Evolutionary conservation across 2,329 filamentous ascomycete genomes (phyloP), one percentile per base, ranked within the genome.

Genomic region (Lasiodiplodia citricola): DNA sequence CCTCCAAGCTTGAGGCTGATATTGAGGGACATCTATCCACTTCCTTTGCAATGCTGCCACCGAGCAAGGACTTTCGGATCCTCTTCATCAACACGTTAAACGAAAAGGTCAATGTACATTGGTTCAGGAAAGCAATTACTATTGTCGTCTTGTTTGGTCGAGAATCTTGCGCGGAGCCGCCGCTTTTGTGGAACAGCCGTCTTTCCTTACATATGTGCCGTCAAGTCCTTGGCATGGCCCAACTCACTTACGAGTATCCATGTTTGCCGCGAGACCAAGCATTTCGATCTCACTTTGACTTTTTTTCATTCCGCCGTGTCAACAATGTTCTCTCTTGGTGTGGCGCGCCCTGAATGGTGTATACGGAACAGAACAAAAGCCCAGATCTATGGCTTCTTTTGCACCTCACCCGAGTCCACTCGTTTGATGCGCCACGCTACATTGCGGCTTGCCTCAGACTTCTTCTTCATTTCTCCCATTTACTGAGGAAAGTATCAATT

Each of bases 271-370:
- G 41, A 14, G 44, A 18, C 67, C 67, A 68, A 68, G 67, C 67
- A 68, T 68, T 68, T 65, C 21, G 35, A 52, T 68, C 37, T 55
- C 50, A 18, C 51, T 37, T 54, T 57, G 67, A 31, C 18, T 21
- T 18, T 11, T 28, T 7, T 57, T n/a, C 67, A 68, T 68, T 68
- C 67, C 67, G 21, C 28, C 41, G 67, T 51, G 67, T 68, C 67
- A 68, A 65, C 60, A 68, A 57, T 52, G 28, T 51, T 28, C 51
- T 14, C n/a, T 21, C 6, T 52, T 37, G 4, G 31, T 38, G 3
- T 4, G 5, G 60, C 47, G 60, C 60, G 60, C 28, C 23, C 25
- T 28, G 28, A 21, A 31, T 28, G 28, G 47, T 52, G 47, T 8
- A 21, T 28, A 25, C 16, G 47, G 37, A 51, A 35, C 38, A 51